A percentile compares a stretch with the other conserved stretches of the same genome.
These are phyloP conservation scores for Talaromyces amestolkiae DNA, from an alignment of 2,329 filamentous ascomycete genomes.

Conservation along the genomic window DNA sequence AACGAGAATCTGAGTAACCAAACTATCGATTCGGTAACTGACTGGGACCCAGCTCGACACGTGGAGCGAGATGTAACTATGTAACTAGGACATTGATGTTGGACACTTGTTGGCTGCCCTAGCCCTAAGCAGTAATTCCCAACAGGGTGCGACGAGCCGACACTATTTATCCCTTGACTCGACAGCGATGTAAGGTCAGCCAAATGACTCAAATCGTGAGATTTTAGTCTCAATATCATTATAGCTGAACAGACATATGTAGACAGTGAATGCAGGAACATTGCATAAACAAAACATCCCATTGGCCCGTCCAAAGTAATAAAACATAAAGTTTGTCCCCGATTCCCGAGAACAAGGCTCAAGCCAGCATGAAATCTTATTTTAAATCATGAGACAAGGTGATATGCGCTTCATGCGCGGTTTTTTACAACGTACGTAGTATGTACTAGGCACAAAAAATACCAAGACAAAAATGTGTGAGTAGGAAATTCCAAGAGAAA, in stretches of 20 bases:
- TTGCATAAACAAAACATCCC: not conserved
- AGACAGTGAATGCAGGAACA: not conserved
- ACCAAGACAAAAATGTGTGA: no score
- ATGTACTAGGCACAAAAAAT: no score
- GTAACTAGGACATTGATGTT: not conserved
- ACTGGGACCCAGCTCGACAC: not conserved
- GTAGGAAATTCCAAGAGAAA: not conserved
- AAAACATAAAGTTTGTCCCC: not conserved
- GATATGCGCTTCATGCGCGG: no score
- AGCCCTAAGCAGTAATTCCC: not conserved
- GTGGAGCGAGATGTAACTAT: not conserved
- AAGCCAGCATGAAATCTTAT: not conserved
- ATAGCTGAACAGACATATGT: not conserved
- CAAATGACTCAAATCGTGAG: not conserved
- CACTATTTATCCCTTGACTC: not conserved
- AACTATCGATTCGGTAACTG: not conserved
- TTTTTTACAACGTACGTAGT: no score
- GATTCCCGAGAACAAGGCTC: not conserved
- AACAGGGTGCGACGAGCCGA: not conserved
- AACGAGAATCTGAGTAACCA: not conserved
- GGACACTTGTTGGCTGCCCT: not conserved
- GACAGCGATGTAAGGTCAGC: not conserved
- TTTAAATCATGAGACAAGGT: not conserved
- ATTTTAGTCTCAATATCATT: not conserved
- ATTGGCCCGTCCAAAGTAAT: not conserved